Base-by-base conservation (phyloP, 306 rosid genomes). In the Sesbania bispinosa region DNA sequence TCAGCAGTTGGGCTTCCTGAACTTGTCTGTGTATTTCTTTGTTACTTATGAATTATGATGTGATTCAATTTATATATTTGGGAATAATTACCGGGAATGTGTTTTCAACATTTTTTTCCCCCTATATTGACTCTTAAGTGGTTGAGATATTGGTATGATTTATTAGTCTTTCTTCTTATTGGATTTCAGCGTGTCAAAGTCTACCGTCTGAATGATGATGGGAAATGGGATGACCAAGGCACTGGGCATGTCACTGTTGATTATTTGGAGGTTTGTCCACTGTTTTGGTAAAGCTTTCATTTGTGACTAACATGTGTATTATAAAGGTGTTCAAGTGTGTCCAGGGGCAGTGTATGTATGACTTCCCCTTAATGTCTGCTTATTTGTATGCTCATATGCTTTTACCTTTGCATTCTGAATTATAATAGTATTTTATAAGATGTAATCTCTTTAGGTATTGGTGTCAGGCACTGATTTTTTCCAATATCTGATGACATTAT, bases 141-240 rank as follows among this genome's bases (percentile, higher is more conserved):
- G 42, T 60, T 33, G 41, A 46, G 18, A 64, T 38, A 38, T 33
- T 1, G 2, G 14, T 43, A n/a, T 24, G 45, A 69, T 52, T n/a
- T n/a, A n/a, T 61, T 62, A 23, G 39, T 54, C 16, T 54, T 57
- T 30, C 45, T 46, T 67, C 58, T 73, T 73, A 11, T 30, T 80
- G 57, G 54, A 71, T 77, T 79, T 71, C 98, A 93, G 98, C 96
- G 98, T 38, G 98, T 93, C 65, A 93, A 93, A 85, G 91, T 93
- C 18, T 93, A 93, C 69, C 98, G 98, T 15, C 74, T 93, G 73
- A 88, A 77, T 79, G 93, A 85, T 26, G 93, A 88, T 51, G 98
- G 96, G 10, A 93, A 93, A 78, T 93, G 98, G 98, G 98, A 93
- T 77, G 98, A 93, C 78, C 98, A 90, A 81, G 98, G 98, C 70